Percentiles rank a stretch among this genome's conserved stretches.
phyloP scores from a whole-genome alignment of 371 early-diverging fungal species.

The Circinella minor region DNA sequence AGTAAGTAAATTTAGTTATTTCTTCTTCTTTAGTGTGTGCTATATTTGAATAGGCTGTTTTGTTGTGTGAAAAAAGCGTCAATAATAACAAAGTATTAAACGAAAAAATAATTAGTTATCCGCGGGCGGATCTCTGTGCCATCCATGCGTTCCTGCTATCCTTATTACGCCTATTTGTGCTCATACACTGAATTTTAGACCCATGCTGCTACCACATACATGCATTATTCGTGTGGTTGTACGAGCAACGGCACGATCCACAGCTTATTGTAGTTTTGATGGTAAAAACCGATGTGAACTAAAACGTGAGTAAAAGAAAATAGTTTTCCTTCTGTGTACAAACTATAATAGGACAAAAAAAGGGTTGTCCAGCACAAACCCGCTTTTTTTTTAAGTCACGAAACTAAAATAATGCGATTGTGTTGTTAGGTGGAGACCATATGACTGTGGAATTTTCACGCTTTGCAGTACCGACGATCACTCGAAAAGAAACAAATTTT shows the following conservation, averaged over 20 bases:
- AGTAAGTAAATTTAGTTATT: constrained; percentile 38
- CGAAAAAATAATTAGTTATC: constrained; percentile 56
- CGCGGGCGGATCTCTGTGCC: constrained; percentile 93
- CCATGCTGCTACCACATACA: constrained; percentile 90
- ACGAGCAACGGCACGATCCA: constrained; percentile 59
- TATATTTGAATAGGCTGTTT: too few relatives aligned
- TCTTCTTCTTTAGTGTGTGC: background rate
- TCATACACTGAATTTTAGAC: constrained; percentile 92
- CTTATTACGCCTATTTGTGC: constrained; percentile 95
- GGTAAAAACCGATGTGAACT: constrained; percentile 87
- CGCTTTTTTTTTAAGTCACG: too few relatives aligned
- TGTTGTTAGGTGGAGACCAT: constrained; percentile 76
- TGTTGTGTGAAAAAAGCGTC: too few relatives aligned
- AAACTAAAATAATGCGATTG: background rate
- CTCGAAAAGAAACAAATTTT: constrained; percentile 66
- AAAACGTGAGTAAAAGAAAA: constrained; percentile 48
- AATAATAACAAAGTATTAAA: background rate
- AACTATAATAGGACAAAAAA: too few relatives aligned
- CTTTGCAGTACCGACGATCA: constrained; percentile 89
- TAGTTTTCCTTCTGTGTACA: too few relatives aligned
- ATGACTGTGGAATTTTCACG: constrained; percentile 83
- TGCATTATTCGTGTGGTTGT: constrained; percentile 79
- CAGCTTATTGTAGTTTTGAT: constrained; percentile 88
- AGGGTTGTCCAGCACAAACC: too few relatives aligned
- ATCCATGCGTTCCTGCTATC: constrained; percentile 91